A percentile compares a stretch with the other conserved stretches of the same genome.
phyloP scores from a whole-genome alignment of 2,329 filamentous ascomycete species.

The Fusarium beomiforme region DNA sequence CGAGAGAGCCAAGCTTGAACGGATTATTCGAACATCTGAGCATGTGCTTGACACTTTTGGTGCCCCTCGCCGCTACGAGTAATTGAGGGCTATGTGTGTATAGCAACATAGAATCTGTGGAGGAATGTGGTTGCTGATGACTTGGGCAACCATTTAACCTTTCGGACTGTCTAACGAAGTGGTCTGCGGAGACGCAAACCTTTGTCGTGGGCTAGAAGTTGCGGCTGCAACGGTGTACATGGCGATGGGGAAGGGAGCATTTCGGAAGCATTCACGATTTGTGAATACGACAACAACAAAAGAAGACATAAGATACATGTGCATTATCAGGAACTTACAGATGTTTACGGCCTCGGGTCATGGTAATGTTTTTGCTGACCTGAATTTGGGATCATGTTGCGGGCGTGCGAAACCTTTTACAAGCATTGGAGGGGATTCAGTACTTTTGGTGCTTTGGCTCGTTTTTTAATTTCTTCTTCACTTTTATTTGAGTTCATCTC shows the following conservation, averaged over 20 bases:
- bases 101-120: constrained; percentile 6
- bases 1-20: constrained; percentile 52
- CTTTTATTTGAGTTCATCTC: not conserved
- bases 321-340: constrained; percentile 38
- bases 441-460: constrained; percentile 25
- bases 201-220: constrained; percentile 24
- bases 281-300: constrained; percentile 11
- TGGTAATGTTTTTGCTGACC: constrained; percentile 19
- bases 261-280: constrained; percentile 22
- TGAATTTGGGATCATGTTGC: constrained; percentile 23
- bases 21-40: constrained; percentile 51
- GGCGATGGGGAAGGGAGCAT: constrained; percentile 34
- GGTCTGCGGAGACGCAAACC: constrained; percentile 20
- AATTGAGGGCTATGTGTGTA: constrained; percentile 21
- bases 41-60: constrained; percentile 49
- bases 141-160: constrained; percentile 3
- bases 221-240: constrained; percentile 45
- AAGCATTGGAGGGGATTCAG: constrained; percentile 12
- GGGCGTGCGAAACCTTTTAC: constrained; percentile 8
- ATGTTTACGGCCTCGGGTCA: constrained; percentile 29
- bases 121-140: not conserved
- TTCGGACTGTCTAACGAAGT: constrained; percentile 20
- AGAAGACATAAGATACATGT: constrained; percentile 22
- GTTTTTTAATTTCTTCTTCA: not conserved
- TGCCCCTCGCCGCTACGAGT: constrained; percentile 45